phyloP scores from a whole-genome alignment of 2,329 filamentous ascomycete genomes.

The Juglanconis juglandina region DNA sequence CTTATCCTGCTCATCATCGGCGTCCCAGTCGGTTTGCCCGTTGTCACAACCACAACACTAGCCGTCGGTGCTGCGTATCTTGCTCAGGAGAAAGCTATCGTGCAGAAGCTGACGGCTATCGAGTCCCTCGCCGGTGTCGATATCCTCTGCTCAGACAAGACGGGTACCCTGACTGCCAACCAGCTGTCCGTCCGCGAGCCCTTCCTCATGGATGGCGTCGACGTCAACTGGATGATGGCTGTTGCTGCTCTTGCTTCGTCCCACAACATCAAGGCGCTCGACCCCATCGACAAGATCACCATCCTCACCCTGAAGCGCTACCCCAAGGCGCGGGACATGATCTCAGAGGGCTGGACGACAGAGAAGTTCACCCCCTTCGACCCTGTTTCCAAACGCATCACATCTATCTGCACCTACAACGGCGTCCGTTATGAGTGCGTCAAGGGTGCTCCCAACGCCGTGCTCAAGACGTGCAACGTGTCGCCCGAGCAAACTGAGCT shows the following conservation, averaged over 20 bases:
- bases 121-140: conserved; percentile 74
- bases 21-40: conserved; percentile 76
- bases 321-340: conserved; percentile 72
- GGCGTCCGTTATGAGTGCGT: conserved; percentile 69
- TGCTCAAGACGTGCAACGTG: conserved; percentile 66
- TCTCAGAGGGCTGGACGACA: conserved; percentile 70
- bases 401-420: conserved; percentile 64
- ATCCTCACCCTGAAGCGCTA: conserved; percentile 73
- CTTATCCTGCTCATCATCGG: conserved; percentile 72
- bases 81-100: conserved; percentile 73
- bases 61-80: conserved; percentile 75
- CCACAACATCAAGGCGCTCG: conserved; percentile 74
- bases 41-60: conserved; percentile 74
- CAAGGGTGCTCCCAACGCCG: conserved; percentile 75
- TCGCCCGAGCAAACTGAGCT: conserved; percentile 60
- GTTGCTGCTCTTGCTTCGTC: conserved; percentile 73
- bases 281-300: conserved; percentile 77
- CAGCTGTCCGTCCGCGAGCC: conserved; percentile 75
- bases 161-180: conserved; percentile 71
- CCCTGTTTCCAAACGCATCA: conserved; percentile 77
- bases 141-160: conserved; percentile 79
- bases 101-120: conserved; percentile 76
- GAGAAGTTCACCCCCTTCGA: conserved; percentile 77
- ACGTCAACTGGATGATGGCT: conserved; percentile 83
- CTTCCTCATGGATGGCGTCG: conserved; percentile 71